Evolutionary conservation across 129 eudicot genomes (phyloP).

Genomic region (Chrysanthemum makinoi): DNA sequence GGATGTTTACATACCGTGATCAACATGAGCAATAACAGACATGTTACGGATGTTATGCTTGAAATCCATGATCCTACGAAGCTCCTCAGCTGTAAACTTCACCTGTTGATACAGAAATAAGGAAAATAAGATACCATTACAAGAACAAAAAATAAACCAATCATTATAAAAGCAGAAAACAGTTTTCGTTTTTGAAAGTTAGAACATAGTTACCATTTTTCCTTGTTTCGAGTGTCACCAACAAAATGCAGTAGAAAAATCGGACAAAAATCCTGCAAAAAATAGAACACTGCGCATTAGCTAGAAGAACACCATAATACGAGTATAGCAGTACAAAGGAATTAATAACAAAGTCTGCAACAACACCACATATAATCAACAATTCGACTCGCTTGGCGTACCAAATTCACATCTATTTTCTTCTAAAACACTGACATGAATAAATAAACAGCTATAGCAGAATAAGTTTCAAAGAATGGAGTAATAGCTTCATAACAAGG

Average conservation of each 20-base stretch:
- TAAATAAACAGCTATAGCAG: too few relatives aligned
- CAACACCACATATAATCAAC: too few relatives aligned
- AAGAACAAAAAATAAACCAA: background rate
- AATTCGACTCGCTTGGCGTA: too few relatives aligned
- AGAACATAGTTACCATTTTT: constrained; percentile 4
- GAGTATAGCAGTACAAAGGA: too few relatives aligned
- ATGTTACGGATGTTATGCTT: constrained; percentile 3
- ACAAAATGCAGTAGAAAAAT: background rate
- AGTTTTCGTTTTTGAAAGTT: background rate
- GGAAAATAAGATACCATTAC: background rate
- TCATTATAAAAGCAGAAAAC: background rate
- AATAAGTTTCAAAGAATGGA: too few relatives aligned
- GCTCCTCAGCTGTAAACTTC: too few relatives aligned
- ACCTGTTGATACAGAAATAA: background rate
- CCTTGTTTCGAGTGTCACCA: background rate
- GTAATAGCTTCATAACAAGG: too few relatives aligned
- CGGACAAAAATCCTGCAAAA: constrained; percentile 13
- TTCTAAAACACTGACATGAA: too few relatives aligned
- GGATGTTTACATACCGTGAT: background rate
- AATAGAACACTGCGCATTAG: background rate
- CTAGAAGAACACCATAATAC: background rate
- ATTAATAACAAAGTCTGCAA: too few relatives aligned
- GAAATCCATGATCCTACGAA: background rate
- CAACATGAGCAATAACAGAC: constrained; percentile 6
- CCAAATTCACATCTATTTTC: too few relatives aligned